Evolutionary conservation across 371 early-diverging fungal genomes (phyloP).

Genomic region (Cokeromyces recurvatus): DNA sequence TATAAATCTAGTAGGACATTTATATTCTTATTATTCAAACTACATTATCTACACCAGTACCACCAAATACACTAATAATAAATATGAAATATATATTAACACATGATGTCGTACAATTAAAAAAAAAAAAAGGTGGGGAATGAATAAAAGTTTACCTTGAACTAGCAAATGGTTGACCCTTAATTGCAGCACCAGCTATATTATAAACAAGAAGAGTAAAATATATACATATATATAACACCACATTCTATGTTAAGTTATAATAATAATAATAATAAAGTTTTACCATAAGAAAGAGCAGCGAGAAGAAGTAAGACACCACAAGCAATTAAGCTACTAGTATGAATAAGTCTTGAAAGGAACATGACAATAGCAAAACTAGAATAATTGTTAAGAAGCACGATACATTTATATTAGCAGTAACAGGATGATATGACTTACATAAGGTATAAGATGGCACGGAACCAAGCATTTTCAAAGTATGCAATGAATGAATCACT

Average conservation of each 20-base stretch:
- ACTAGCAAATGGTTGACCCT: slow-evolving; percentile 41
- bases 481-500: slow-evolving; percentile 32
- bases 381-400: neutral
- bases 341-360: slow-evolving; percentile 25
- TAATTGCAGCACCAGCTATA: slow-evolving; percentile 33
- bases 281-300: slow-evolving; percentile 39
- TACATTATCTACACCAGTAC: slow-evolving; percentile 37
- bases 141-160: slow-evolving; percentile 38
- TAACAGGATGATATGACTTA: too few relatives aligned
- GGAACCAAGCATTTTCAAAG: slow-evolving; percentile 42
- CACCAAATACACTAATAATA: slow-evolving; percentile 22
- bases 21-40: too few relatives aligned
- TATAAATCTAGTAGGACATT: too few relatives aligned
- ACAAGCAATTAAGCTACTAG: slow-evolving; percentile 28
- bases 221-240: neutral
- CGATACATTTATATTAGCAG: neutral
- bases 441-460: slow-evolving; percentile 36
- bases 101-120: too few relatives aligned
- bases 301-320: slow-evolving; percentile 35
- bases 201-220: neutral
- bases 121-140: too few relatives aligned
- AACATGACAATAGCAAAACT: slow-evolving; percentile 48
- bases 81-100: too few relatives aligned
- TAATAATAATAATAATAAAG: too few relatives aligned
- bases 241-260: too few relatives aligned